Evolutionary conservation across 2,329 filamentous ascomycete genomes (phyloP), one percentile per base, ranked within the genome.

Genomic region (Colletotrichum zoysiae): DNA sequence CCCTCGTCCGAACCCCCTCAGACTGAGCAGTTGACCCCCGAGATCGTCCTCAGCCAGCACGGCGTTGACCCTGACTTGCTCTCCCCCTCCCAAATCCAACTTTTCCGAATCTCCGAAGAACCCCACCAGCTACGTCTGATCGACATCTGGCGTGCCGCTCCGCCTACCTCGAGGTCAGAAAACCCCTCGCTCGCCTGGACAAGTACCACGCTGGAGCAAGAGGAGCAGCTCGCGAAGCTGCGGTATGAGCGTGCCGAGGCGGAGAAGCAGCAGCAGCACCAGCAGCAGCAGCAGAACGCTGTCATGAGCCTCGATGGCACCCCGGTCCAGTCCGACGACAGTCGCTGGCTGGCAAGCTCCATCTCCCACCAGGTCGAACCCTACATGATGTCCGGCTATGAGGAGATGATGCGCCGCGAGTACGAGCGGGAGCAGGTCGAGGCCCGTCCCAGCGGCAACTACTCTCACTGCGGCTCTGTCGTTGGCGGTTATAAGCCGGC

Each of bases 381-480:
- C 0, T 97, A 97, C 81, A 97, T 97, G 88, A 81, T 89, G 59
- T 91, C 90, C 8, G 95, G 95, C 18, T 97, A 97, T 78, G 92
- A 94, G 77, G 85, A 89, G 77, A 82, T 93, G 69, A 89, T 91
- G 70, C 85, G 86, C 70, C 86, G 89, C 65, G 91, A 93, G 77
- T 89, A 91, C 73, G 87, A 92, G 76, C 78, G 65, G 3, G 62
- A 65, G 63, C 70, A 71, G 51, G 74, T 81, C 70, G 78, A 81
- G 65, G 77, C 76, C 59, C 77, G 77, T 42, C 75, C 81, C 6
- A 84, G 82, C 74, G 81, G 84, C 58, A 78, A 82, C 51, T 86
- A 86, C 75, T 82, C 79, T 56, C 83, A 84, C 71, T 85, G 84
- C 68, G 83, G 85, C 26, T 79, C 80, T 9, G 78, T 82, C 3